Evolutionary conservation across 1,139 yeast species (phyloP).

Genomic region (Kurtzmaniella quercitrusa): DNA sequence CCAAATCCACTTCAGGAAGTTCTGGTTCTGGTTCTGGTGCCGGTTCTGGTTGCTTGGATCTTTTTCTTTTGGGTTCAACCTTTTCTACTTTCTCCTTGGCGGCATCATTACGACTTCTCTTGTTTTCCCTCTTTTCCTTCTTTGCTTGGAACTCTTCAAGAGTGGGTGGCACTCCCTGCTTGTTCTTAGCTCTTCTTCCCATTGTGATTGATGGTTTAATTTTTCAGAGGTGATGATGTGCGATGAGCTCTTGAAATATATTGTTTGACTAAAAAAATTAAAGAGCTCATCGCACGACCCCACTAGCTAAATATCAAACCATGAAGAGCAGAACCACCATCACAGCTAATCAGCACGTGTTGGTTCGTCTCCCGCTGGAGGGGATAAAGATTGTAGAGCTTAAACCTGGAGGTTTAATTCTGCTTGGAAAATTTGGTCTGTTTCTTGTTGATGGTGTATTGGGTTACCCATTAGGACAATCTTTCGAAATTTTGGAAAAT

Average conservation of each 20-base stretch:
- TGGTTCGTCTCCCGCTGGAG: slow-evolving; percentile 77
- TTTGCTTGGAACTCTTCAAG: slow-evolving; percentile 73
- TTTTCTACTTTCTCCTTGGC: slow-evolving; percentile 14
- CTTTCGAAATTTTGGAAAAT: slow-evolving; percentile 76
- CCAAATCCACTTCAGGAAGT: slow-evolving; percentile 61
- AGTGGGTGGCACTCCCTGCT: slow-evolving; percentile 87
- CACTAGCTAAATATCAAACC: not conserved
- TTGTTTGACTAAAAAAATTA: not conserved
- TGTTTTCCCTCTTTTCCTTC: slow-evolving; percentile 46
- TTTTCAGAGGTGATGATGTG: not conserved
- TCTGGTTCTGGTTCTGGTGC: slow-evolving; percentile 44
- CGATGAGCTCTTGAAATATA: slow-evolving; percentile 13
- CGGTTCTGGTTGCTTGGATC: slow-evolving; percentile 19
- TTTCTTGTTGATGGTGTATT: slow-evolving; percentile 71
- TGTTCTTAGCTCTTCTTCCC: slow-evolving; percentile 92
- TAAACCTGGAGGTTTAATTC: slow-evolving; percentile 53
- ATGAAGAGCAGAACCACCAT: slow-evolving; percentile 24
- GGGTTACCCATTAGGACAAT: slow-evolving; percentile 83
- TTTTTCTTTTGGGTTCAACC: slow-evolving; percentile 20
- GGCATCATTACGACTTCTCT: slow-evolving; percentile 14
- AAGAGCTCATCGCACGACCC: slow-evolving; percentile 4
- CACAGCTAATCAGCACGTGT: slow-evolving; percentile 50
- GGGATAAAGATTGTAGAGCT: slow-evolving; percentile 69
- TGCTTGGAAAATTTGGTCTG: slow-evolving; percentile 87
- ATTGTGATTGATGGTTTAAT: slow-evolving; percentile 26